Evolutionary conservation across 495 filamentous ascomycete species (phyloP), one percentile per base, ranked within the genome.

Genomic region (Penicillium parvum): DNA sequence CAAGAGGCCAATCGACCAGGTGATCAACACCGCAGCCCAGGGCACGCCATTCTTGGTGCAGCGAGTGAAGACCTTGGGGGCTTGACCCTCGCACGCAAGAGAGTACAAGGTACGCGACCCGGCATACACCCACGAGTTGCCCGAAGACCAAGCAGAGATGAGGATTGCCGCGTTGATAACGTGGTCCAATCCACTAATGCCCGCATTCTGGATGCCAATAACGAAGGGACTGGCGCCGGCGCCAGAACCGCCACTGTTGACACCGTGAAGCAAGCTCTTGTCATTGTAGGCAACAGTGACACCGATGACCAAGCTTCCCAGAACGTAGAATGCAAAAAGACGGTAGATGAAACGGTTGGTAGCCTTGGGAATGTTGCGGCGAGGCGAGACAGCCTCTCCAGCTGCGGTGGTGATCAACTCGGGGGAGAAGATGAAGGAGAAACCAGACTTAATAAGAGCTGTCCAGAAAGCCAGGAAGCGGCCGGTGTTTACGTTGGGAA

Each of bases 261-360:
- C 66, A 11, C 64, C 70, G 3, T 65, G 63, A 5, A 85, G 68
- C 8, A 90, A 74, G 14, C 51, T 46, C 4, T 44, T 25, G 44
- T 87, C 77, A 23, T 77, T 69, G 48, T 65, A 66, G 11, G 69
- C 70, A 11, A 76, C 65, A 7, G 69, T 65, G 3, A 82, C 65
- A 21, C 78, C 77, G 40, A 81, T 78, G 1, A 71, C 69, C 29
- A 82, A 61, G 15, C 68, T 66, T 2, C 73, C 74, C 6, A 79
- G 45, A 28, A 74, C 57, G 59, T 92, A 94, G 65, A 94, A 94
- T 60, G 89, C 75, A 43, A 83, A 61, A 45, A 95, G 84, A 50
- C 88, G 85, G 73, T 84, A 88, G 64, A 95, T 90, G 40, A 87
- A 86, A 35, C 87, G 81, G 36, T 81, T 84, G 9, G 83, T 81